Evolutionary conservation across 108 stramenopile species (phyloP).

Genomic region (Schizochytrium sp.): DNA sequence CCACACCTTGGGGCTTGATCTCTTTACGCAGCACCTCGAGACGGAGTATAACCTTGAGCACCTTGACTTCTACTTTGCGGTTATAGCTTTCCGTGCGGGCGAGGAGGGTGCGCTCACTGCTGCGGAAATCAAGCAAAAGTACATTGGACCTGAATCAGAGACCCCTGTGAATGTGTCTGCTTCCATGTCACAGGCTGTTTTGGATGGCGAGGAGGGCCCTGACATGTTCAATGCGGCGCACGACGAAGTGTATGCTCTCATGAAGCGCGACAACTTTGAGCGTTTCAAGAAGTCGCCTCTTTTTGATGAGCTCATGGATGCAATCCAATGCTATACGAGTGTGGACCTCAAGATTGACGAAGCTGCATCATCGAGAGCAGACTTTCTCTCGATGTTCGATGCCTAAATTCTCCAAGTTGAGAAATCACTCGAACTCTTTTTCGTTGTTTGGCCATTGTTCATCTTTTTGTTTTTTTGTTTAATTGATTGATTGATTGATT

Average conservation of each 20-base stretch:
- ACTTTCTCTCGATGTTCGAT: neutral
- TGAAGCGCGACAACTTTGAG: constrained; percentile 22
- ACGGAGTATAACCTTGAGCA: neutral
- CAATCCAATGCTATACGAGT: neutral
- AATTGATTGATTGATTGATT: no score
- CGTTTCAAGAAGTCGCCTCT: constrained; percentile 14
- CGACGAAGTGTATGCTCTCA: constrained; percentile 2
- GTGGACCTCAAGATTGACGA: neutral
- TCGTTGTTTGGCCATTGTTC: no score
- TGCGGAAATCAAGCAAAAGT: neutral
- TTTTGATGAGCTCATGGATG: constrained; percentile 5
- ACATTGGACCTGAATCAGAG: neutral
- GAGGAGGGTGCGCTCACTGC: neutral
- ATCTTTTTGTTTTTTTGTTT: no score
- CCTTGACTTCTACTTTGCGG: neutral
- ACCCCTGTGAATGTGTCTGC: neutral
- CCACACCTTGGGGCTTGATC: neutral
- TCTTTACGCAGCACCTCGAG: neutral
- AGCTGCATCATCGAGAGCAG: neutral
- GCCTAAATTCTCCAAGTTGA: no score
- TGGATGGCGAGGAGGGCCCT: neutral
- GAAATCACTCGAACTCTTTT: no score
- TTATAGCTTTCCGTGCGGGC: neutral
- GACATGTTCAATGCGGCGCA: neutral
- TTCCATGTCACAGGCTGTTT: neutral